These are phyloP conservation scores for Plasmopara halstedii DNA, from an alignment of 352 stramenopile species.

Conservation along the genomic window DNA sequence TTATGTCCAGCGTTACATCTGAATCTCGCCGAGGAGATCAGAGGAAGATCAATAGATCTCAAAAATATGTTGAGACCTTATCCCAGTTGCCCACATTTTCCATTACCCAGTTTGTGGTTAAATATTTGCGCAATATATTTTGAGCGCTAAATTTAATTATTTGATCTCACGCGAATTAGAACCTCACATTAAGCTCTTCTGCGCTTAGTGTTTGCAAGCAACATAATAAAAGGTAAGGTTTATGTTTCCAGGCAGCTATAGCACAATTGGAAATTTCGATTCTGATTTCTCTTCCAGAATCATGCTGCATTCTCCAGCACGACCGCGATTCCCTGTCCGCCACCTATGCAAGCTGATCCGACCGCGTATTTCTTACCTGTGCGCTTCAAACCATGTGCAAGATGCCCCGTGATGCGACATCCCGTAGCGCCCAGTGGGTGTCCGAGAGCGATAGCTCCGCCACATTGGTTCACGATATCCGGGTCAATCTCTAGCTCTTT, in stretches of 20 bases:
- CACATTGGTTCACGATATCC: conserved; percentile 89
- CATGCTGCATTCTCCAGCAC: conserved; percentile 90
- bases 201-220: too few species aligned
- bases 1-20: too few species aligned
- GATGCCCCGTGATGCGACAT: conserved; percentile 86
- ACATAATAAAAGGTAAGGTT: too few species aligned
- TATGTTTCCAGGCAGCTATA: neutral
- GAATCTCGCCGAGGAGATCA: too few species aligned
- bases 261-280: neutral
- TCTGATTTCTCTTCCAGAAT: neutral
- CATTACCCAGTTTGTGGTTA: too few species aligned
- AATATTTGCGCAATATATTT: too few species aligned
- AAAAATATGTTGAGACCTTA: too few species aligned
- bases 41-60: too few species aligned
- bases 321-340: conserved; percentile 97
- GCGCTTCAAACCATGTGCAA: conserved; percentile 82
- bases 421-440: conserved; percentile 96
- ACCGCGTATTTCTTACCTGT: conserved; percentile 91
- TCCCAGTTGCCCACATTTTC: too few species aligned
- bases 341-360: conserved; percentile 96
- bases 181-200: too few species aligned
- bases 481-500: conserved; percentile 95
- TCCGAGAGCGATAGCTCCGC: conserved; percentile 94
- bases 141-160: too few species aligned
- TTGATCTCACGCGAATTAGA: too few species aligned